phyloP scores from a whole-genome alignment of 345 rosid species.

The Eucalyptus regnans region DNA sequence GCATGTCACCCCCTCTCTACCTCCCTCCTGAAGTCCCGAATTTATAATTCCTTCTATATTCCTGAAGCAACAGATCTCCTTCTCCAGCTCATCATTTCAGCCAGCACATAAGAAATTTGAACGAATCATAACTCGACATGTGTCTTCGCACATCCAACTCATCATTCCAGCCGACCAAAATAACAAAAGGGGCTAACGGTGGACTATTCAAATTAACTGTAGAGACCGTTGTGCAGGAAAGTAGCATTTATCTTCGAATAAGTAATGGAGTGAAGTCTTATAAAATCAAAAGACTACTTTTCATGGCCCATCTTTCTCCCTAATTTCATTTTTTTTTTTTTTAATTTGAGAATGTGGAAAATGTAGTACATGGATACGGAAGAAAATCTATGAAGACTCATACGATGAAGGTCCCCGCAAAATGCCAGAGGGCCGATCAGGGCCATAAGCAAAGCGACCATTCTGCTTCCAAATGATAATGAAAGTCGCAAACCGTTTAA shows the following conservation, averaged over 20 bases:
- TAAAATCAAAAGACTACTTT: not conserved
- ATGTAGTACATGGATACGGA: not conserved
- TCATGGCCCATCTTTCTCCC: not conserved
- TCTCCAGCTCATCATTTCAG: not conserved
- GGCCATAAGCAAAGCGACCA: not conserved
- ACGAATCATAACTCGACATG: not conserved
- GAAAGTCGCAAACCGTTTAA: not conserved
- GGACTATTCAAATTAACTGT: not conserved
- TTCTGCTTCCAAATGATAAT: not conserved
- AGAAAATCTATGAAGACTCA: not conserved
- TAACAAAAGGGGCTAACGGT: not conserved
- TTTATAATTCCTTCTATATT: not conserved
- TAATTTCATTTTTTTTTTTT: not conserved
- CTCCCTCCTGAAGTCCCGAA: not conserved
- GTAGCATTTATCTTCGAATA: not conserved
- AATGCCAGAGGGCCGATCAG: not conserved
- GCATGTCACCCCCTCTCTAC: not conserved
- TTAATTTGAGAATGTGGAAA: not conserved
- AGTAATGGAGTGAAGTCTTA: not conserved
- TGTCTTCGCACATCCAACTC: not conserved
- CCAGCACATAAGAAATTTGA: not conserved
- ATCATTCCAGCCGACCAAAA: not conserved
- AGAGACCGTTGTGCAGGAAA: not conserved
- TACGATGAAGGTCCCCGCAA: not conserved
- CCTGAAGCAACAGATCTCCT: not conserved